Base-by-base conservation (phyloP, 768 basidiomycete genomes). In the Panellus pusillus region DNA sequence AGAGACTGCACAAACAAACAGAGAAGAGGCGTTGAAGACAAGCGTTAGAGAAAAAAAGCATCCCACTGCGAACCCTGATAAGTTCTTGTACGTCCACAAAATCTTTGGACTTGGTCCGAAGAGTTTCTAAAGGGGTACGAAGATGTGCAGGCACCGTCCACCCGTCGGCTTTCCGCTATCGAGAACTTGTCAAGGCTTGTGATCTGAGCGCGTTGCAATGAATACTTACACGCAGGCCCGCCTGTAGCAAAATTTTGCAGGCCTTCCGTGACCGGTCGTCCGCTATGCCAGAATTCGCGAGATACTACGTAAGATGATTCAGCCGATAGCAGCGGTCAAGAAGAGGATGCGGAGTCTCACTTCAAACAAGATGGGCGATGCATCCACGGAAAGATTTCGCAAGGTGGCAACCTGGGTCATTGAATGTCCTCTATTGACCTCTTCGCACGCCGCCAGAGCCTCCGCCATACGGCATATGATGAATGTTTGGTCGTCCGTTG, bases 51-150 rank as follows among this genome's bases (percentile, higher is more conserved):
- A 66, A 46, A 63, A 68, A 64, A 70, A 73, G 65, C 62, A 64
- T 74, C 66, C 74, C 74, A 72, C 62, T 75, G 77, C 80, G 78
- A 80, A 82, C 81, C 80, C 76, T 81, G 52, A 79, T 75, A 56
- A 80, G 72, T 51, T 65, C 66, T 67, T 74, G 70, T 32, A 79
- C 63, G 53, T 71, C 73, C 60, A 54, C 62, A 49, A 62, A 57
- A 55, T 52, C 56, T 48, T 53, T 61, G 12, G 66, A 46, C 50
- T 63, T 58, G 31, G 62, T 58, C 63, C 70, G 66, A 29, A 74
- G 52, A 19, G 58, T 62, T 54, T 63, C 66, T 55, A 80, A 61
- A 15, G 69, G 65, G 36, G 68, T 61, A 20, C 70, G 57, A 37
- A 82, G 63, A 58, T 75, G 67, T 47, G 70, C 52, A 17, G 79